Conservation (phyloP, 768 basidiomycete genomes). For the Podaxis sp. region DNA sequence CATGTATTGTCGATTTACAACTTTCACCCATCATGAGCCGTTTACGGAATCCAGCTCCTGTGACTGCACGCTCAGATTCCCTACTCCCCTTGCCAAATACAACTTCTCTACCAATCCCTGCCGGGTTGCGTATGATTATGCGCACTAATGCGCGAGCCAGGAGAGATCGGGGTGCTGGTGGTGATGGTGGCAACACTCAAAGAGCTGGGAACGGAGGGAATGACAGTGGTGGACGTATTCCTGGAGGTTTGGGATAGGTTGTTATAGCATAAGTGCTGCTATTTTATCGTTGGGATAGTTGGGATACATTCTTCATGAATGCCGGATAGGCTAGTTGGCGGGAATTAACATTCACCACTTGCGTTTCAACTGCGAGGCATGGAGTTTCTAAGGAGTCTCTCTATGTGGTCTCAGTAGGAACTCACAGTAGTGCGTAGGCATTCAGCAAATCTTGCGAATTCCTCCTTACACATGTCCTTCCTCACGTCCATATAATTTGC, state of each 20-base stretch:
- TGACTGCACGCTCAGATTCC: constrained; percentile 23
- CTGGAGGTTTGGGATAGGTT: constrained; percentile 24
- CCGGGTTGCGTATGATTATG: constrained; percentile 46
- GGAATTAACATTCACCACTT: constrained; percentile 22
- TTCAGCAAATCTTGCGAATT: constrained; percentile 79
- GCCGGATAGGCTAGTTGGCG: neutral
- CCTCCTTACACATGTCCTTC: constrained; percentile 78
- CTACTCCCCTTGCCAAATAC: constrained; percentile 60
- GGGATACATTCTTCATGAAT: too few species aligned
- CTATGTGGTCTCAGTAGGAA: constrained; percentile 4
- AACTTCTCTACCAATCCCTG: constrained; percentile 46
- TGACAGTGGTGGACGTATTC: constrained; percentile 20
- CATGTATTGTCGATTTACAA: constrained; percentile 56
- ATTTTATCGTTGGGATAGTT: neutral
- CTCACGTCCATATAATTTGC: constrained; percentile 78
- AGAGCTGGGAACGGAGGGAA: constrained; percentile 5
- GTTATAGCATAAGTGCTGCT: constrained; percentile 8
- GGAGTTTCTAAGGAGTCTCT: neutral
- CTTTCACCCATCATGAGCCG: constrained; percentile 49
- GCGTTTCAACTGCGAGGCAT: constrained; percentile 24
- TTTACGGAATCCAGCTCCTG: constrained; percentile 47
- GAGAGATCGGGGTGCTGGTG: constrained; percentile 10
- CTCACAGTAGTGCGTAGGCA: constrained; percentile 79
- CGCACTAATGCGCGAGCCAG: constrained; percentile 29
- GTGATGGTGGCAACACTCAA: constrained; percentile 7